A percentile compares a stretch with the other conserved stretches of the same genome.
phyloP scores from a whole-genome alignment of 176 grass and related monocot species.

The Saccharum officinarum region DNA sequence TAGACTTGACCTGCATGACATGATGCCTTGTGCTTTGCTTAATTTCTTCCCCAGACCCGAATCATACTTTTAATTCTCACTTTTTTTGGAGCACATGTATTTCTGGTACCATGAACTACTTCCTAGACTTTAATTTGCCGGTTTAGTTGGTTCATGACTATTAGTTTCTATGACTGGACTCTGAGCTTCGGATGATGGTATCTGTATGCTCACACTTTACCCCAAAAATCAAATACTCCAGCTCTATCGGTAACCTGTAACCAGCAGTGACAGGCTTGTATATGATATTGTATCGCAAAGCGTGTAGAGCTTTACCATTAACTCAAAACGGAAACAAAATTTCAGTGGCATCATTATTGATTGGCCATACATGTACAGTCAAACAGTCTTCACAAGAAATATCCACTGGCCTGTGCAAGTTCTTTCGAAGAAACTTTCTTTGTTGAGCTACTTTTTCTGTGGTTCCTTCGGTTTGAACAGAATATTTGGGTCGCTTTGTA shows the following conservation, averaged over 20 bases:
- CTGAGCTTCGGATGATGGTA: neutral
- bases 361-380: neutral
- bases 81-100: neutral
- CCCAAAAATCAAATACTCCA: neutral
- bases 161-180: neutral
- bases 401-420: neutral
- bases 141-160: neutral
- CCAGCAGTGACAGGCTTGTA: neutral
- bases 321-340: neutral
- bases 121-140: neutral
- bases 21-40: neutral
- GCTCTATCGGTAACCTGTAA: neutral
- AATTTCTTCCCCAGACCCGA: neutral
- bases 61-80: neutral
- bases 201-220: neutral
- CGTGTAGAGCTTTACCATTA: neutral
- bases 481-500: slow-evolving; percentile 1
- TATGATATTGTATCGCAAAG: neutral
- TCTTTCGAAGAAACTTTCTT: neutral
- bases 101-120: neutral
- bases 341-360: neutral
- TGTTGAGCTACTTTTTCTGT: neutral
- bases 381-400: neutral
- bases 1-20: slow-evolving; percentile 1
- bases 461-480: neutral